Base-by-base conservation (phyloP, 495 filamentous ascomycete genomes). In the Amphirosellinia nigrospora region DNA sequence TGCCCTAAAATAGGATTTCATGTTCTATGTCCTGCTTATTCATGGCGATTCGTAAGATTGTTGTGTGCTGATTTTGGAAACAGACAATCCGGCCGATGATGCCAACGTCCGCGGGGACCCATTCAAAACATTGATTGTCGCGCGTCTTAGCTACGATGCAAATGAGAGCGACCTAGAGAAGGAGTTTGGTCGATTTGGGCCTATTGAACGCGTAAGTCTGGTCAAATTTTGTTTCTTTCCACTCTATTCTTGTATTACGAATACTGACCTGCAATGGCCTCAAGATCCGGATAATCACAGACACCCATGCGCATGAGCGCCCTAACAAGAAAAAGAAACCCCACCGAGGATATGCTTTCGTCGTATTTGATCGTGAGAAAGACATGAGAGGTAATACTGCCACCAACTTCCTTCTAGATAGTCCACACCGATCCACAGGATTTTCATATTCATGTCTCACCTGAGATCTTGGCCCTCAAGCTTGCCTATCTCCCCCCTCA, bases 311-410 rank as follows among this genome's bases (percentile, higher is more conserved):
- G 71, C 86, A 89, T 66, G 84, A 91, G 65, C 90, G 90, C 65
- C 86, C 88, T 4, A 94, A 92, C 73, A 90, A 90, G 77, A 88
- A 89, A 64, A 94, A 94, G 78, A 97, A 96, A 81, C 86, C 89
- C 53, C 91, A 96, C 78, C 87, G 89, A 73, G 96, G 96, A 71
- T 99, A 99, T 82, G 96, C 94, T 69, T 99, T 99, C 79, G 91
- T 99, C 73, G 94, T 98, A 58, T 99, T 94, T 79, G 95, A 98
- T 82, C 90, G 93, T 76, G 96, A 98, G 80, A 94, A 95, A 82
- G 96, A 99, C 77, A 98, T 99, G 96, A 98, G 97, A 91, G 95
- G 96, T 97, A 97, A 86, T 82, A 73, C 76, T 71, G 69, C 78
- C 77, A 79, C 77, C 71, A 76, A 74, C 75, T 80, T 74, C 77